Base-by-base conservation (phyloP, 2,329 filamentous ascomycete species). In the Hypoxylon sp. region DNA sequence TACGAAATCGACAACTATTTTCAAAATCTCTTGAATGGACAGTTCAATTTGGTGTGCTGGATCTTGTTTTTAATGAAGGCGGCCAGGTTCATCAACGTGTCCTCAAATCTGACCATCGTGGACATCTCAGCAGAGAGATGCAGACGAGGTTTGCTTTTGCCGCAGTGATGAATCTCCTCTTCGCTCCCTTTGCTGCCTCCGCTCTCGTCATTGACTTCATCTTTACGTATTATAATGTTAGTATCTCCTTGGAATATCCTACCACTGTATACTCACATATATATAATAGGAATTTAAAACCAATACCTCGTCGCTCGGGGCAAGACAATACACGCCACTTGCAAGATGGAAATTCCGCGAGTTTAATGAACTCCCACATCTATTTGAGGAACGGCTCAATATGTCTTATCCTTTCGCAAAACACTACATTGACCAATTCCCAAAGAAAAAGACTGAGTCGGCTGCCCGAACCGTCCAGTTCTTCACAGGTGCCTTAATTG, bases 321-420 rank as follows among this genome's bases (percentile, higher is more conserved):
- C 93, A 14, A 90, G 96, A 43, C 91, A 94, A 71, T 99, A 98
- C 77, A 98, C 95, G 0, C 93, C 94, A 1, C 87, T 97, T 55
- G 96, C 96, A 0, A 92, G 97, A 78, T 99, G 96, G 96, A 98
- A 98, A 75, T 98, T 99, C 70, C 91, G 96, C 51, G 95, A 98
- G 78, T 99, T 98, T 85, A 99, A 99, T 75, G 96, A 99, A 79
- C 85, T 99, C 0, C 91, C 91, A 62, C 96, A 99, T 79, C 85
- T 98, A 1, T 99, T 98, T 75, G 88, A 94, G 66, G 92, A 95
- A 70, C 90, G 96, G 19, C 84, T 95, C 45, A 94, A 97, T 71
- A 97, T 98, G 91, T 97, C 96, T 0, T 94, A 96, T 75, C 94
- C 95, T 0, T 98, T 93, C 77, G 95, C 96, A 1, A 93, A 91